Evolutionary conservation across 2,329 filamentous ascomycete species (phyloP).

Genomic region (Aureobasidium sp.): DNA sequence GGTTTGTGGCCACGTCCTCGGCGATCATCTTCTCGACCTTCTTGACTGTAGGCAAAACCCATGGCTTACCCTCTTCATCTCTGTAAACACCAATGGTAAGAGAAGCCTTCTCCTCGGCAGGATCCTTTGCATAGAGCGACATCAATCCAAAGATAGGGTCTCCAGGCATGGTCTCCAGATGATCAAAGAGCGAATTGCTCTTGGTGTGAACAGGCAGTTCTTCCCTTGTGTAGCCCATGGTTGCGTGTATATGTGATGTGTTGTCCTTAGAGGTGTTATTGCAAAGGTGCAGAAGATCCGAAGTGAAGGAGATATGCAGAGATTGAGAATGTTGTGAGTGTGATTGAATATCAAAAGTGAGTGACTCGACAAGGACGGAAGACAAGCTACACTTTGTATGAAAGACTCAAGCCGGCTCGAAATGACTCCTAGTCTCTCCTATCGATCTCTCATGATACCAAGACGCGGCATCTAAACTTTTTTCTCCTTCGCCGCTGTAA

Average conservation of each 20-base stretch:
- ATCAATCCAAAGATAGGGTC: conserved; percentile 82
- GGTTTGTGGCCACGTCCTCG: conserved; percentile 37
- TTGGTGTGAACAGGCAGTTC: not conserved
- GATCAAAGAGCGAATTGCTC: not conserved
- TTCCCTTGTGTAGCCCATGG: conserved; percentile 7
- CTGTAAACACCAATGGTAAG: conserved; percentile 86
- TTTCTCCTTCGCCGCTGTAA: not conserved
- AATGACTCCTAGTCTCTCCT: not conserved
- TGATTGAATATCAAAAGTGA: not conserved
- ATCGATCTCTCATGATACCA: not conserved
- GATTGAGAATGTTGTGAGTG: too few species aligned
- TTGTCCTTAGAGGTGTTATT: not conserved
- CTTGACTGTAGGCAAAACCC: conserved; percentile 85
- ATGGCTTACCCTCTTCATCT: conserved; percentile 84
- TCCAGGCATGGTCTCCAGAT: not conserved
- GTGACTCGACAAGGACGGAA: not conserved
- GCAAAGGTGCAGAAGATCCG: not conserved
- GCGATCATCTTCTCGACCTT: conserved; percentile 72
- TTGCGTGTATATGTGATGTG: not conserved
- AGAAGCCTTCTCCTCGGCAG: conserved; percentile 69
- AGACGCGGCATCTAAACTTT: not conserved
- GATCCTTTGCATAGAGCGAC: conserved; percentile 71
- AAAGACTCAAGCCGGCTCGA: not conserved
- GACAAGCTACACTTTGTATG: not conserved
- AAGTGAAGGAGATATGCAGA: not conserved